Percentiles rank a stretch among this genome's conserved stretches.
Evolutionary conservation across 352 stramenopile species (phyloP).

Genomic region (Pythium sukuiense): DNA sequence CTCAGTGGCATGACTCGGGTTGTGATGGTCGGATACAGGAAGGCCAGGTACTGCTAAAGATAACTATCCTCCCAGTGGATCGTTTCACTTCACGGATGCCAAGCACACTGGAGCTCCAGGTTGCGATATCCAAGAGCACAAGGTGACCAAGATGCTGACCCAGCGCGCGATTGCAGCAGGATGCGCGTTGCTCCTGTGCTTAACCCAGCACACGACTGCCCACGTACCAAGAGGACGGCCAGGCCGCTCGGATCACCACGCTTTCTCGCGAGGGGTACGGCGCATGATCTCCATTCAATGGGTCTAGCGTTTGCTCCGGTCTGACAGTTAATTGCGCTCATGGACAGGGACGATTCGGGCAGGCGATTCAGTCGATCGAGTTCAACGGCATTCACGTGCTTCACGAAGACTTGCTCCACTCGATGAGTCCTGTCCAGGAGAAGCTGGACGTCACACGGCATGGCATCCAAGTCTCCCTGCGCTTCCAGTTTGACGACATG

Average conservation of each 20-base stretch:
- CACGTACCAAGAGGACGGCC: not conserved
- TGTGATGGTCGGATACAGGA: conserved; percentile 27
- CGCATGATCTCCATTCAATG: not conserved
- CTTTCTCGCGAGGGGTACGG: not conserved
- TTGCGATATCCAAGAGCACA: not conserved
- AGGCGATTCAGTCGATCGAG: conserved; percentile 26
- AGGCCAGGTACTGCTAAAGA: conserved; percentile 23
- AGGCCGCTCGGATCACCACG: not conserved
- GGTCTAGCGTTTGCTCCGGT: too few species aligned
- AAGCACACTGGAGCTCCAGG: not conserved
- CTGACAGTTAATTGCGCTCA: not conserved
- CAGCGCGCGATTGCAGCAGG: not conserved
- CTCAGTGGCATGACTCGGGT: conserved; percentile 24
- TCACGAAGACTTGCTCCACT: conserved; percentile 25
- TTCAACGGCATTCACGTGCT: conserved; percentile 27
- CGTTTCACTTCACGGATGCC: not conserved
- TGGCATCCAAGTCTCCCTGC: conserved; percentile 18
- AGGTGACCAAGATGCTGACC: conserved; percentile 6
- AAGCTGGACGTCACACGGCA: conserved; percentile 18
- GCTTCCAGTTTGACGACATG: conserved; percentile 29
- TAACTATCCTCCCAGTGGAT: conserved; percentile 1
- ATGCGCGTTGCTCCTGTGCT: not conserved
- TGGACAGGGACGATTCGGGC: conserved; percentile 16
- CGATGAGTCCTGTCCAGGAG: conserved; percentile 23
- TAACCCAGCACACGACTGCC: not conserved